Evolutionary conservation across 2,329 filamentous ascomycete species (phyloP), one percentile per base, ranked within the genome.

Genomic region (Cryphonectria parasitica): DNA sequence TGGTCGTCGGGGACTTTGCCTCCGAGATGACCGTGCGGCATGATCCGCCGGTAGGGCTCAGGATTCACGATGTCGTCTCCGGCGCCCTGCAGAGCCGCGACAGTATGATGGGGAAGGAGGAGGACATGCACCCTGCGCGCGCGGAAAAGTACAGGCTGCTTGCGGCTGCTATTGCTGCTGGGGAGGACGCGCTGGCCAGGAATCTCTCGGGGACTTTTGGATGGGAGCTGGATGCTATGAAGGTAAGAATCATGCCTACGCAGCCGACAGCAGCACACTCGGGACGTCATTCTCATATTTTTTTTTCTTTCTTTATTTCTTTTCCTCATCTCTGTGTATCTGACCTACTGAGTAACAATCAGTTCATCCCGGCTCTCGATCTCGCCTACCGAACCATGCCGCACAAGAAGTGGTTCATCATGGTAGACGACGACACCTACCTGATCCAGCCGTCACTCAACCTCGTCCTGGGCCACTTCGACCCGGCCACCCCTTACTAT

Each of bases 371-470:
- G 58, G 83, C 85, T 64, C 83, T 89, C 74, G 85, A 88, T 73
- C 82, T 86, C 73, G 80, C 84, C n/a, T 87, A 85, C 78, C 77
- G 80, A 54, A 80, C 79, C 17, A 80, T 87, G 76, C 87, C 86
- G 0, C 76, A 80, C 71, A 88, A 87, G 78, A 86, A 87, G 75
- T 89, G 87, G 87, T 89, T 88, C 74, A 76, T 88, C 72, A 83
- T 89, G 72, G 76, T 87, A 15, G 87, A 89, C 76, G 87, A 89
- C 76, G 87, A 89, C 75, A 88, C 86, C 0, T 88, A 84, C 75
- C 76, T 89, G 61, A 80, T 88, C 62, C 82, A 82, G 66, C 80
- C 83, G 2, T 86, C 86, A 17, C 76, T 89, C 49, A 78, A 79
- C 56, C 75, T 83, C 2, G 76, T 89, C 10, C 79, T 89, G 10